Percentiles rank a stretch among this genome's conserved stretches.
Evolutionary conservation across 2,329 filamentous ascomycete genomes (phyloP).

Genomic region (Fusarium napiforme): DNA sequence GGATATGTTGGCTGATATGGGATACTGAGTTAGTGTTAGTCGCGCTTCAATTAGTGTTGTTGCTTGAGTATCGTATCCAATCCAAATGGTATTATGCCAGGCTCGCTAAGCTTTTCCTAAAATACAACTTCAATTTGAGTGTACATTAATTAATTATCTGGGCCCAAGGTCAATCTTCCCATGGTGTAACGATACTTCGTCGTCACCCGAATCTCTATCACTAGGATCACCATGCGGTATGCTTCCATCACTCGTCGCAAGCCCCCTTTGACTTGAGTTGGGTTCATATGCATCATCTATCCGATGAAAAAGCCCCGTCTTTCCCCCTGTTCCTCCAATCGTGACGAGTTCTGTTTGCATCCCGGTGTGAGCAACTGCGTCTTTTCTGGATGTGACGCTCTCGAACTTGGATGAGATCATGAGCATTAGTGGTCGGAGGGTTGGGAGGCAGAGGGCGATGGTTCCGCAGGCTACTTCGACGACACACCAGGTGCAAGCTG

Average conservation of each 20-base stretch:
- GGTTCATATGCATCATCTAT: slow-evolving; percentile 6
- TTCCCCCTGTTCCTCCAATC: slow-evolving; percentile 18
- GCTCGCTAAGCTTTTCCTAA: background rate
- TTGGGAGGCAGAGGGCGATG: slow-evolving; percentile 28
- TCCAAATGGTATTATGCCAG: background rate
- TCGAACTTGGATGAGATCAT: slow-evolving; percentile 25
- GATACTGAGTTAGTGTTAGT: background rate
- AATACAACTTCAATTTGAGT: background rate
- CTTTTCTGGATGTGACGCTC: background rate
- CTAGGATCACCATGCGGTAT: background rate
- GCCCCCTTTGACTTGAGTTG: background rate
- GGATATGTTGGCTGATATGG: background rate
- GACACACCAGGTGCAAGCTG: slow-evolving; percentile 32
- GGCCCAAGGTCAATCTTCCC: background rate
- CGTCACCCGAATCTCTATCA: slow-evolving; percentile 1
- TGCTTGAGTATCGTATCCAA: background rate
- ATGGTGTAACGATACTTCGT: background rate
- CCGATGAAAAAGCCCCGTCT: slow-evolving; percentile 12
- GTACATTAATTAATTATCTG: background rate
- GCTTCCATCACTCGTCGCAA: background rate
- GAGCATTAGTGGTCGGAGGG: slow-evolving; percentile 22
- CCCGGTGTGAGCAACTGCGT: background rate
- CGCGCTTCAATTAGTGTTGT: background rate
- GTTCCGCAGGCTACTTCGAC: slow-evolving; percentile 30
- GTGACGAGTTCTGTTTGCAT: slow-evolving; percentile 14